phyloP scores from a whole-genome alignment of 352 stramenopile species.

The Phytophthora pisi region DNA sequence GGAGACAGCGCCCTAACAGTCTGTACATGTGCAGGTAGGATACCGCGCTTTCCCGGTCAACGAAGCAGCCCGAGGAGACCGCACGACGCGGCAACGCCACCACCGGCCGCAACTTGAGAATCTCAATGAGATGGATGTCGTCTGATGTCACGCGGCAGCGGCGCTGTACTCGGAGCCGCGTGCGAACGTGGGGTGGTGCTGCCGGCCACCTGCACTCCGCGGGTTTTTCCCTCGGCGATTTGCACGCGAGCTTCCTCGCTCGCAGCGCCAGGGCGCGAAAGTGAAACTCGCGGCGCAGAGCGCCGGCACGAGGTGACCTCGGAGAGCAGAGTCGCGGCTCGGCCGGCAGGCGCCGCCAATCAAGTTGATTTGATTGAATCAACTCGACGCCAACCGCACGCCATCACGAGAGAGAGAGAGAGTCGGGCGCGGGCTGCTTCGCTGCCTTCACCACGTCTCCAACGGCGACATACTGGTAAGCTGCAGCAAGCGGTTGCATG shows the following conservation, averaged over 20 bases:
- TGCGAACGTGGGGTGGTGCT: neutral
- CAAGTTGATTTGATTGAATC: neutral
- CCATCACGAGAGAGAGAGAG: constrained; percentile 15
- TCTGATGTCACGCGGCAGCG: neutral
- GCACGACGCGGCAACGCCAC: neutral
- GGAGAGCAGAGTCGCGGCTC: neutral
- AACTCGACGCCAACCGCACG: constrained; percentile 9
- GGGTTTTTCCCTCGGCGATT: constrained; percentile 17
- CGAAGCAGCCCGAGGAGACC: neutral
- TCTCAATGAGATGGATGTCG: neutral
- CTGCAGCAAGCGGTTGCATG: neutral
- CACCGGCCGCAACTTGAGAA: neutral
- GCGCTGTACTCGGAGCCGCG: too few relatives aligned
- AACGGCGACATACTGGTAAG: neutral
- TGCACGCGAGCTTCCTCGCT: constrained; percentile 1
- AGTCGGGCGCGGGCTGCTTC: neutral
- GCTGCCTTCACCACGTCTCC: neutral
- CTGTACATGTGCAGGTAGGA: neutral
- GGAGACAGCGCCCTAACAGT: neutral
- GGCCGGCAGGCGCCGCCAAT: constrained; percentile 11
- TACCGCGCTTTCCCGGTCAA: constrained; percentile 5
- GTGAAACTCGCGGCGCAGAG: constrained; percentile 16
- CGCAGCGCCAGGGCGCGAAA: constrained; percentile 12
- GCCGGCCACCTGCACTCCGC: neutral
- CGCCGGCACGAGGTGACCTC: constrained; percentile 5